Evolutionary conservation across 345 rosid genomes (phyloP), one percentile per base, ranked within the genome.

Genomic region (Acer yangbiense): DNA sequence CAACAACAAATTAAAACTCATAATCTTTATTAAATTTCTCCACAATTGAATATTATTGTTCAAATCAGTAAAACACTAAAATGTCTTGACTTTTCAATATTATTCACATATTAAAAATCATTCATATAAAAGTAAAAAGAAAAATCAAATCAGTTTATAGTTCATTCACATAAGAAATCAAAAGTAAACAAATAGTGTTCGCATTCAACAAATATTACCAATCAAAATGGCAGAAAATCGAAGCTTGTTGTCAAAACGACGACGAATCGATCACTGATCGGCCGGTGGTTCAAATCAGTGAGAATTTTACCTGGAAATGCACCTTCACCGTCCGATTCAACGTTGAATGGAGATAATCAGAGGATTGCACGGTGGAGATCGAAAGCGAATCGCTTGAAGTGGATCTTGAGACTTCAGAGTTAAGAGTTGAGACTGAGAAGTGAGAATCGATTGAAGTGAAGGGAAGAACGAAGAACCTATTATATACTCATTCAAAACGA

Each of bases 291-390:
- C 17, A 60, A 70, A 74, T 68, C 69, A 44, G n/a, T 16, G 14
- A 64, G 9, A 54, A 12, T 55, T 64, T 68, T 46, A 21, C 48
- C 72, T 44, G 41, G 14, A 55, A 71, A 12, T 10, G 50, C 3
- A 63, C 79, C 79, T 71, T n/a, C 12, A 69, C 68, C 48, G 66
- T 68, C 41, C 39, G 73, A 74, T 68, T 18, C 17, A 17, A 69
- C 27, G 64, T 69, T 79, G 75, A 69, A 68, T 52, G 58, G 9
- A 63, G 32, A 21, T 27, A 60, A 39, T 58, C 65, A 32, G 43
- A 69, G 7, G 63, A 71, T 80, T 76, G 1, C 20, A 27, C 76
- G 73, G 63, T n/a, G 52, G 67, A 35, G 69, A 69, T 46, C 16
- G 17, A 43, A 21, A 4, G 55, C 48, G 7, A 44, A 46, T 1